phyloP scores from a whole-genome alignment of 1,139 yeast species.

The Taphrina deformans region DNA sequence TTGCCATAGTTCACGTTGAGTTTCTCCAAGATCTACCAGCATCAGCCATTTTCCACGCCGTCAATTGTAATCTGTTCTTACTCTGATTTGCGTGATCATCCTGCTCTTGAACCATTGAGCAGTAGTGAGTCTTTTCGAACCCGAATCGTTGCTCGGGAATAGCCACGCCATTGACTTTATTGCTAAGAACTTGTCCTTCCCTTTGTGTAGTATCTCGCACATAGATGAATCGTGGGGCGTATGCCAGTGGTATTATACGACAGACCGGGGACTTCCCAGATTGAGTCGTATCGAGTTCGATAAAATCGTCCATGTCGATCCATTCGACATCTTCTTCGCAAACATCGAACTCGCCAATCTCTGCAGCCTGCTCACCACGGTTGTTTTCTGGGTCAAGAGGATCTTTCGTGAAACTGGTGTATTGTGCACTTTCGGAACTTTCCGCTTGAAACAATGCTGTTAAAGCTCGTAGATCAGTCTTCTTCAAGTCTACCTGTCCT shows the following conservation, averaged over 20 bases:
- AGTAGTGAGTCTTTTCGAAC: slow-evolving; percentile 63
- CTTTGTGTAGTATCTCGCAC: slow-evolving; percentile 60
- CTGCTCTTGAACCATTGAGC: slow-evolving; percentile 51
- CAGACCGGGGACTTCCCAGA: slow-evolving; percentile 32
- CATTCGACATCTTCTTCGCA: slow-evolving; percentile 59
- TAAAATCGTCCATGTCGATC: slow-evolving; percentile 79
- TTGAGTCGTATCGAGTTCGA: slow-evolving; percentile 61
- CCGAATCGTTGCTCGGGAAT: slow-evolving; percentile 65
- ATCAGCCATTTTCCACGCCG: not conserved
- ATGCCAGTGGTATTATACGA: slow-evolving; percentile 62
- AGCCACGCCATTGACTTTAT: slow-evolving; percentile 36
- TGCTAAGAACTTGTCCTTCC: slow-evolving; percentile 38
- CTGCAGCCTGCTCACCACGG: slow-evolving; percentile 23
- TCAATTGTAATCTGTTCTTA: not conserved
- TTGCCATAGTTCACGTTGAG: slow-evolving; percentile 8
- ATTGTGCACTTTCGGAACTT: not conserved
- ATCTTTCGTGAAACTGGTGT: slow-evolving; percentile 14
- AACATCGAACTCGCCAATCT: slow-evolving; percentile 44
- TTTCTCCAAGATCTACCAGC: not conserved
- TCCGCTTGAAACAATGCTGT: slow-evolving; percentile 50
- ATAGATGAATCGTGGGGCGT: slow-evolving; percentile 74
- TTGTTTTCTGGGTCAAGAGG: slow-evolving; percentile 24
- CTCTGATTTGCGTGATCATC: slow-evolving; percentile 33
- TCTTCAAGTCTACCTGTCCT: slow-evolving; percentile 71
- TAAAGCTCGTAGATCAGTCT: slow-evolving; percentile 71